phyloP scores from a whole-genome alignment of 2,329 filamentous ascomycete species.

The Coniochaeta ligniaria region DNA sequence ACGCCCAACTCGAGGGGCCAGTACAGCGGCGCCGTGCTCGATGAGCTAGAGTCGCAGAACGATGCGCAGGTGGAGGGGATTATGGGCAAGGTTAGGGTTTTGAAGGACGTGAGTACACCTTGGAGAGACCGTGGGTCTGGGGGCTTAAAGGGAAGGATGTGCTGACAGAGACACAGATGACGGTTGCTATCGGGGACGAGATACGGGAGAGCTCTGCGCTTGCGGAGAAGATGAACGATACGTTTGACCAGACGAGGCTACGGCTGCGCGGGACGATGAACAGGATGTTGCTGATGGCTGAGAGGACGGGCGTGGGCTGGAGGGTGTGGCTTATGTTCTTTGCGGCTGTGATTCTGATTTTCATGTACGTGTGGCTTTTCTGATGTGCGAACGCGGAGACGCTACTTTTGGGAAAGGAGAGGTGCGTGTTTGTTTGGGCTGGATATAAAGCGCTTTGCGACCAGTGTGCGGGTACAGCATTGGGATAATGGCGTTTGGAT shows the following conservation, averaged over 20 bases:
- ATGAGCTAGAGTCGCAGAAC: constrained; percentile 93
- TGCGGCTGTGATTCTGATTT: constrained; percentile 70
- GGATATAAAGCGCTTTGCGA: background rate
- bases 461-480: background rate
- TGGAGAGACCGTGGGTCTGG: no score
- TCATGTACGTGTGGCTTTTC: constrained; percentile 90
- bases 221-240: constrained; percentile 92
- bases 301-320: constrained; percentile 92
- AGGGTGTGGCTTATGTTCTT: constrained; percentile 91
- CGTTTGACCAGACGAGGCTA: constrained; percentile 78
- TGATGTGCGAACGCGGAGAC: constrained; percentile 22
- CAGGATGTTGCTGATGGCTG: constrained; percentile 91
- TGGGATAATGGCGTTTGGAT: background rate
- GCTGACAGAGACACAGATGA: constrained; percentile 53
- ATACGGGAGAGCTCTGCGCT: constrained; percentile 85
- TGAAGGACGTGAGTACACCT: constrained; percentile 68
- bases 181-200: constrained; percentile 87
- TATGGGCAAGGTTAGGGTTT: constrained; percentile 76
- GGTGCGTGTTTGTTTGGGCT: background rate
- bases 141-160: background rate
- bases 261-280: constrained; percentile 90
- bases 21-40: constrained; percentile 86
- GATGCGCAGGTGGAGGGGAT: constrained; percentile 87
- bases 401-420: background rate
- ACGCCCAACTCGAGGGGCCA: constrained; percentile 77